phyloP scores from a whole-genome alignment of 2,329 filamentous ascomycete species.

The Paradendryphiella salina region DNA sequence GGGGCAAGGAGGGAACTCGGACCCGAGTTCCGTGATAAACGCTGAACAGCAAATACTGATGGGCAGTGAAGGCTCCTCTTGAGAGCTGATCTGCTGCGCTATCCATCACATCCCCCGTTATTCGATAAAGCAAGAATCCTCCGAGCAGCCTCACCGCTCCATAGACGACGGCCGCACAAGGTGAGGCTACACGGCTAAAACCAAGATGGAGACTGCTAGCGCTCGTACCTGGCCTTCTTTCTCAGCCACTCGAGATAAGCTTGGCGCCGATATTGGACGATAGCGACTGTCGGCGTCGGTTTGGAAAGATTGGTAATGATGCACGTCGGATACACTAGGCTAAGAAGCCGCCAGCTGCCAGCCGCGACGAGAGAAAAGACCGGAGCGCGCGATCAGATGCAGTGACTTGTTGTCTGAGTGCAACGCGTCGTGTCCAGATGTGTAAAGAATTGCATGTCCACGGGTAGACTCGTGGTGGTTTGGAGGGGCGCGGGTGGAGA shows the following conservation, averaged over 20 bases:
- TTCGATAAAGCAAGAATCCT: conserved; percentile 19
- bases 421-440: background rate
- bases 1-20: too few relatives aligned
- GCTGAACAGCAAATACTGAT: conserved; percentile 12
- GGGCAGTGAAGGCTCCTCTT: conserved; percentile 9
- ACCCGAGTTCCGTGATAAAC: background rate
- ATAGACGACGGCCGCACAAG: conserved; percentile 4
- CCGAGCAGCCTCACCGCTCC: conserved; percentile 23
- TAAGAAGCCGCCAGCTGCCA: conserved; percentile 28
- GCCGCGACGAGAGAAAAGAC: conserved; percentile 23
- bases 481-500: conserved; percentile 12
- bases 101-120: conserved; percentile 3
- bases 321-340: conserved; percentile 28
- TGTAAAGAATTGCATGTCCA: background rate
- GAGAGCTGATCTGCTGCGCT: conserved; percentile 15
- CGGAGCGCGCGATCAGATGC: conserved; percentile 11
- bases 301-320: conserved; percentile 17
- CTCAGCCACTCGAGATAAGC: conserved; percentile 16
- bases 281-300: conserved; percentile 20
- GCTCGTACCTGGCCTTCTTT: conserved; percentile 9
- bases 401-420: background rate
- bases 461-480: conserved; percentile 2
- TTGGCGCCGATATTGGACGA: conserved; percentile 31
- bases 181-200: conserved; percentile 18
- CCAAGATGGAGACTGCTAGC: conserved; percentile 4